A percentile compares a stretch with the other conserved stretches of the same genome.
Evolutionary conservation across 495 filamentous ascomycete species (phyloP).

Genomic region (Penicillium subrubescens): DNA sequence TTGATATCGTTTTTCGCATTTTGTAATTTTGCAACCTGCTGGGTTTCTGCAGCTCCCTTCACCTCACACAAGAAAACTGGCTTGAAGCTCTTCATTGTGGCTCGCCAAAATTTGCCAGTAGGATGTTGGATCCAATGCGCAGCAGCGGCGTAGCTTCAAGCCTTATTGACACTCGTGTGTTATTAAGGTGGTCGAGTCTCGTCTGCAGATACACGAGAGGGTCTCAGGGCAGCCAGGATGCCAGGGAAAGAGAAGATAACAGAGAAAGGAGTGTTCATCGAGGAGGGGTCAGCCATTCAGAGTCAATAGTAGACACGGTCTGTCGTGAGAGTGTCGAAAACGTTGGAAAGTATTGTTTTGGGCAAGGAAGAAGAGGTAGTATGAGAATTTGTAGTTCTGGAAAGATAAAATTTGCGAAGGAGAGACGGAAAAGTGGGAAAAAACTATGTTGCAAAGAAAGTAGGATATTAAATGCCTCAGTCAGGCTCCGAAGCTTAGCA

Average conservation of each 20-base stretch:
- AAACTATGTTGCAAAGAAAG: not conserved
- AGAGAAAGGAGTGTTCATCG: not conserved
- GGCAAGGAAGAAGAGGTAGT: not conserved
- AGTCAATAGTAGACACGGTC: not conserved
- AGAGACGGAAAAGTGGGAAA: not conserved
- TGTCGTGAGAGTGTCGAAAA: not conserved
- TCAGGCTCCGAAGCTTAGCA: not conserved
- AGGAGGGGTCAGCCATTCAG: not conserved
- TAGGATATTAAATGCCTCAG: not conserved
- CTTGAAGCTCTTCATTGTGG: slow-evolving; percentile 14
- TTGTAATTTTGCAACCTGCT: slow-evolving; percentile 9
- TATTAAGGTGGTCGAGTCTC: not conserved
- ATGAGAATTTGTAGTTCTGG: not conserved
- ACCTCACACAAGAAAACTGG: slow-evolving; percentile 21
- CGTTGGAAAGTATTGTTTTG: not conserved
- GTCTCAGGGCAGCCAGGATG: not conserved
- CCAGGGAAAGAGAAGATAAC: not conserved
- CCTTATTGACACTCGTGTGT: not conserved
- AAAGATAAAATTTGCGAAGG: not conserved
- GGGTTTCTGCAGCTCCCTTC: slow-evolving; percentile 25
- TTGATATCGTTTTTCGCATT: not conserved
- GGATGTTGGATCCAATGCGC: not conserved
- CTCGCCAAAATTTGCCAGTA: not conserved
- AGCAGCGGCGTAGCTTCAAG: not conserved
- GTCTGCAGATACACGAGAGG: not conserved